Base-by-base conservation (phyloP, 1,284 basidiomycete genomes). In the Irpex lacteus region DNA sequence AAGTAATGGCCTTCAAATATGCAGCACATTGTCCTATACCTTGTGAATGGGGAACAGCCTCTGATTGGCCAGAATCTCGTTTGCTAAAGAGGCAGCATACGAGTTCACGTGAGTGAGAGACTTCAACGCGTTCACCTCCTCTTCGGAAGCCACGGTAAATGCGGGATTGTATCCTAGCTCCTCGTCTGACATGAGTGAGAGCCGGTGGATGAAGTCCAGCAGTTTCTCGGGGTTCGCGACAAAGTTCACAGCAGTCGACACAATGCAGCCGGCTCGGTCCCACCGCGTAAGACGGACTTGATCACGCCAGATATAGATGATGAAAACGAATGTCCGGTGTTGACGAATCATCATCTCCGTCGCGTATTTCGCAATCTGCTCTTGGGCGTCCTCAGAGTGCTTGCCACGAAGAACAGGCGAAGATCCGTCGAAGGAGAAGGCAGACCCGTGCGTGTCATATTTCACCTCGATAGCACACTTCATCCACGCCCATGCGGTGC, bases 181-280 rank as follows among this genome's bases (percentile, higher is more conserved):
- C 18, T 15, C 49, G 7, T 21, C 15, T 18, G 49, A 52, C 49
- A 52, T 52, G n/a, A 18, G 9, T n/a, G 49, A 9, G n/a, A 52
- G 49, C 11, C 13, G n/a, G 49, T 52, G 18, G n/a, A 52, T n/a
- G 7, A 74, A 73, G 6, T 68, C 64, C 4, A 65, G 59, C 9
- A 67, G 37, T 3, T 6, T 21, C 13, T 63, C 50, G 5, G 47
- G 44, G 13, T 61, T 15, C 13, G 13, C 26, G 3, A 21, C 32
- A 38, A 65, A 65, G n/a, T 66, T 38, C 61, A 71, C 68, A 2
- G 64, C 52, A 9, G 62, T 38, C 6, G 69, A 66, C 11, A 68
- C 65, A 18, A 70, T 47, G 5, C 60, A 62, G 4, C 69, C 71
- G 3, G 53, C 57, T 5, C 66, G 65, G 52, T 72, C 70, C 69